phyloP scores from a whole-genome alignment of 257 asterid genomes.

The Marsdenia floribunda region DNA sequence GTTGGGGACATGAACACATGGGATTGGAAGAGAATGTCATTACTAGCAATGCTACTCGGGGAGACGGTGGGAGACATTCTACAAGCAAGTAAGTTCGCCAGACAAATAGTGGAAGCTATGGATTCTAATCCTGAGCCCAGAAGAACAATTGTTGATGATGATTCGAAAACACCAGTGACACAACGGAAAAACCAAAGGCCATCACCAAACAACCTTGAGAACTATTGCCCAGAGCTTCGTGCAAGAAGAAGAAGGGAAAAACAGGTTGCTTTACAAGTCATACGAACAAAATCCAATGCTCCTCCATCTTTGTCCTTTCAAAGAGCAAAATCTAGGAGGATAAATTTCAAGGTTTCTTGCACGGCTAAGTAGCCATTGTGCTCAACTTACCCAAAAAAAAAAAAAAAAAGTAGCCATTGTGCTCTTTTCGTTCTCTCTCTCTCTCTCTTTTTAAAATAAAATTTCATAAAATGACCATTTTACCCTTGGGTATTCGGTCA shows the following conservation, averaged over 20 bases:
- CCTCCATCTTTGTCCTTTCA: conserved; percentile 23
- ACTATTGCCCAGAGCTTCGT: conserved; percentile 29
- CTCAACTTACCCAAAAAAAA: too few species aligned
- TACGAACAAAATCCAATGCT: conserved; percentile 34
- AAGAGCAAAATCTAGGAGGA: conserved; percentile 64
- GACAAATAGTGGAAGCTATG: conserved; percentile 48
- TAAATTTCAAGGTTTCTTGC: conserved; percentile 72
- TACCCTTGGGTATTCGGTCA: too few species aligned
- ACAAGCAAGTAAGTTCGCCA: conserved; percentile 70
- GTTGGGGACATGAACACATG: conserved; percentile 20
- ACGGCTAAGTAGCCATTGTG: too few species aligned
- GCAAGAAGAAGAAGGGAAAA: conserved; percentile 69
- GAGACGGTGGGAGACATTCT: conserved; percentile 77
- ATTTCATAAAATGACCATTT: too few species aligned
- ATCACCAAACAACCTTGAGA: conserved; percentile 14
- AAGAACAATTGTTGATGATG: conserved; percentile 32
- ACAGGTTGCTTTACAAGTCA: conserved; percentile 35
- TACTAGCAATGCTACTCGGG: conserved; percentile 90
- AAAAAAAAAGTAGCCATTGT: too few species aligned
- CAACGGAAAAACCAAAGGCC: conserved; percentile 32
- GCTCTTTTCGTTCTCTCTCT: too few species aligned
- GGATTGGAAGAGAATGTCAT: conserved; percentile 74
- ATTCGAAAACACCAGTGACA: conserved; percentile 72
- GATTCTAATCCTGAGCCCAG: conserved; percentile 25
- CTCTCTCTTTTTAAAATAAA: too few species aligned